phyloP scores from a whole-genome alignment of 805 yeast genomes.

The Priceomyces haplophilus region DNA sequence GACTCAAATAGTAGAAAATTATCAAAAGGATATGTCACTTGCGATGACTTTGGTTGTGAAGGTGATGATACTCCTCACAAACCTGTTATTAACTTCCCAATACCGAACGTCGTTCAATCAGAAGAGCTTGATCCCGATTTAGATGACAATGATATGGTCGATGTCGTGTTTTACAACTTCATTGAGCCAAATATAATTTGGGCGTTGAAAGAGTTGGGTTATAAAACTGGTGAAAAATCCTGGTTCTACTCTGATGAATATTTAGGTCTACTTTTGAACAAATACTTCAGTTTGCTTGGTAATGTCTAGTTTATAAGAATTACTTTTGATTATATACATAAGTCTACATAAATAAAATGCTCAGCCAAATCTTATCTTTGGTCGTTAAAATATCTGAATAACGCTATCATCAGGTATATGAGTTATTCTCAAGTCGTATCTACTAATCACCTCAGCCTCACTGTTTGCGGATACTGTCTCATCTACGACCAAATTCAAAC shows the following conservation, averaged over 20 bases:
- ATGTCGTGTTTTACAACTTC: constrained; percentile 78
- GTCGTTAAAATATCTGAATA: constrained; percentile 18
- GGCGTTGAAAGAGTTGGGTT: constrained; percentile 30
- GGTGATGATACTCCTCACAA: constrained; percentile 84
- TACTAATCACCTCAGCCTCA: constrained; percentile 49
- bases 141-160: constrained; percentile 39
- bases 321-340: too few species aligned
- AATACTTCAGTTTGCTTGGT: constrained; percentile 22
- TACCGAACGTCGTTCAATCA: constrained; percentile 79
- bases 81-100: constrained; percentile 52
- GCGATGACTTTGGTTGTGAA: constrained; percentile 77
- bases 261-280: constrained; percentile 33
- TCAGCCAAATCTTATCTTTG: neutral
- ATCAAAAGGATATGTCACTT: constrained; percentile 73
- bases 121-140: constrained; percentile 27
- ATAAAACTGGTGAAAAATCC: constrained; percentile 13
- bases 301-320: too few species aligned
- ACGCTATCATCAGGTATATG: constrained; percentile 56
- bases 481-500: constrained; percentile 57
- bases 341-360: too few species aligned
- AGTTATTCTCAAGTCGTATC: constrained; percentile 64
- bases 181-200: constrained; percentile 40
- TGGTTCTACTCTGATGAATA: constrained; percentile 29
- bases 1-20: constrained; percentile 13
- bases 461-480: constrained; percentile 37